Evolutionary conservation across 148 eudicot species (phyloP), one percentile per base, ranked within the genome.

Genomic region (Amaranthus cruentus): DNA sequence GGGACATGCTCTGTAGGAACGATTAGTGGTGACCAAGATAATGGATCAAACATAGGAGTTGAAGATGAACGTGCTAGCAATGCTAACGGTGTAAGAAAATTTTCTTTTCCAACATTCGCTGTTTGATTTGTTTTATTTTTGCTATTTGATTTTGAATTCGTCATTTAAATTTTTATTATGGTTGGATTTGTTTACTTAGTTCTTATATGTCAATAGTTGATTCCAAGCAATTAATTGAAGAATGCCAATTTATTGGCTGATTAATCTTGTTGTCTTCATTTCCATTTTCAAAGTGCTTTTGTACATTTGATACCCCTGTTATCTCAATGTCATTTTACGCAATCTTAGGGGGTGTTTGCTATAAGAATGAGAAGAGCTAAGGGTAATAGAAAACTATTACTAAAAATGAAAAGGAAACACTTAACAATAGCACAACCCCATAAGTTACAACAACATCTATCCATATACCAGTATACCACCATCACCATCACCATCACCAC

Each of bases 1-100:
- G 85, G 83, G 66, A 81, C 86, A 10, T 71, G 80, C 80, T 76
- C 86, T 9, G 75, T 73, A 13, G 80, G 58, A 48, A 43, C 62
- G 6, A 62, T 64, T 49, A 53, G 53, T 14, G 78, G 75, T 43
- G 75, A 66, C 13, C 52, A 28, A 47, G 77, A 79, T 11, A 15
- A 62, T 74, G 38, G 50, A n/a, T 64, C 55, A 14, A 73, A 50
- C 49, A 2, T n/a, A 3, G 50, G 14, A 7, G 56, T 55, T n/a
- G 78, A 68, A 11, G 64, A 51, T 5, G 69, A 13, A 67, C 57
- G 5, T 48, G 52, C 42, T 62, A 69, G 51, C 3, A 52, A 28
- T 73, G 49, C 53, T 73, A 71, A 74, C 55, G 70, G 66, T 47
- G 81, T 79, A 49, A 79, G 77, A 13, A 11, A 6, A 44, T 43